Conservation (phyloP, 805 yeast genomes). For the Candida corydali region DNA sequence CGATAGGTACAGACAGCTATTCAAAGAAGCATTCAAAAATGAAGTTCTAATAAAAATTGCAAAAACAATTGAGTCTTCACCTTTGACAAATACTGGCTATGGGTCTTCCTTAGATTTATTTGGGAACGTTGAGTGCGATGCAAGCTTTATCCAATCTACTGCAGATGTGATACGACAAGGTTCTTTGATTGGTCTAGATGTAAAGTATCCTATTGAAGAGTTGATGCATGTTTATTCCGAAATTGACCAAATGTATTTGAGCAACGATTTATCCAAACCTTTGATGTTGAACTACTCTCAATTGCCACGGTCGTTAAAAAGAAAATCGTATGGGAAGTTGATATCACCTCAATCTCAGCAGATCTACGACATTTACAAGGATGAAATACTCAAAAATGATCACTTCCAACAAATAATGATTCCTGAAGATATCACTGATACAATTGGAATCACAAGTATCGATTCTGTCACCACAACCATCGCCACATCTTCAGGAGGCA, state of each 20-base stretch:
- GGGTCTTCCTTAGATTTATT: slow-evolving; percentile 41
- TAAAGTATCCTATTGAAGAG: slow-evolving; percentile 27
- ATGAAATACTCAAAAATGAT: slow-evolving; percentile 1
- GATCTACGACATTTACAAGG: slow-evolving; percentile 11
- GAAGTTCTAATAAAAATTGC: slow-evolving; percentile 13
- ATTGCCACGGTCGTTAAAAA: not conserved
- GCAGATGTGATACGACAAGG: slow-evolving; percentile 8
- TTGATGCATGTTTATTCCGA: slow-evolving; percentile 18
- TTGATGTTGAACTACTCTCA: slow-evolving; percentile 19
- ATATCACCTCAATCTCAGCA: slow-evolving; percentile 5
- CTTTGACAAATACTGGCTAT: slow-evolving; percentile 46
- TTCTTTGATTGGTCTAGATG: slow-evolving; percentile 14
- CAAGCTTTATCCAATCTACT: slow-evolving; percentile 25
- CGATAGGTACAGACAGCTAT: slow-evolving; percentile 21
- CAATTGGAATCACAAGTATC: slow-evolving; percentile 39
- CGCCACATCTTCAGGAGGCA: slow-evolving; percentile 53
- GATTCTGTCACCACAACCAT: slow-evolving; percentile 11
- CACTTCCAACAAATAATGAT: slow-evolving; percentile 1
- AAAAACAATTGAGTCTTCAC: slow-evolving; percentile 29
- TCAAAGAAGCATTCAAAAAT: slow-evolving; percentile 20
- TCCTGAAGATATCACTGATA: slow-evolving; percentile 31
- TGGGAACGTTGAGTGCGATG: slow-evolving; percentile 45
- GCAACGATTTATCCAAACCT: slow-evolving; percentile 26
- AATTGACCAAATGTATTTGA: slow-evolving; percentile 18
- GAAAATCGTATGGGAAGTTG: not conserved